Base-by-base conservation (phyloP, 345 rosid genomes). In the Syzygium jambos region DNA sequence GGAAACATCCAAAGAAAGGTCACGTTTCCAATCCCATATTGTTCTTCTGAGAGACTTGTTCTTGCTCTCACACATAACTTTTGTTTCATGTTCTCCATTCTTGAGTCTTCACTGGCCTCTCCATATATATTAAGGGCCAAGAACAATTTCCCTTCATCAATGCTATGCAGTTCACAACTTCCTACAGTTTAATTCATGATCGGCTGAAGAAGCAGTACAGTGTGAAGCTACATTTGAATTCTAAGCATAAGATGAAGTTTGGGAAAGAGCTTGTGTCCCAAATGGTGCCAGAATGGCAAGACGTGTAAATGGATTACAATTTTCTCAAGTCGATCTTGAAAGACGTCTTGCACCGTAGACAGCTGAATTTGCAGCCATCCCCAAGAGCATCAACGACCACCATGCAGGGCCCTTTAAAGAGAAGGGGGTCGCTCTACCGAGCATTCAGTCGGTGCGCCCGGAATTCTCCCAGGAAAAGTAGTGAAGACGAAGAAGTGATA, bases 221-320 rank as follows among this genome's bases (percentile, higher is more conserved):
- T 13, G 73, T 7, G 73, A 61, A n/a, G 73, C 52, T 2, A 51
- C 54, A 14, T 41, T 83, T 11, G 21, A 25, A 27, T 83, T 83
- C 5, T 10, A 83, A 29, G 29, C 17, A 23, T 46, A 25, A 89
- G 52, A 95, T 95, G 98, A 93, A 92, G 89, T 95, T 93, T 15
- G 94, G 95, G 12, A 95, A 94, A 87, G 88, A 91, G 55, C 94
- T 91, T 53, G 93, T 92, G 94, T 91, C 89, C 77, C 93, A 92
- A 89, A 96, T 88, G 93, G 98, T 95, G 57, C 95, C 94, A 0
- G 96, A 96, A 87, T 96, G 98, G 96, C 90, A 92, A 11, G 95
- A 92, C 59, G 96, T 96, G 14, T 95, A 92, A 41, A 59, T 93
- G 93, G 95, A 96, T 85, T 95, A 95, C 63, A 87, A 89, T 85